phyloP scores from a whole-genome alignment of 768 basidiomycete genomes.

The Mycena leptocephala region DNA sequence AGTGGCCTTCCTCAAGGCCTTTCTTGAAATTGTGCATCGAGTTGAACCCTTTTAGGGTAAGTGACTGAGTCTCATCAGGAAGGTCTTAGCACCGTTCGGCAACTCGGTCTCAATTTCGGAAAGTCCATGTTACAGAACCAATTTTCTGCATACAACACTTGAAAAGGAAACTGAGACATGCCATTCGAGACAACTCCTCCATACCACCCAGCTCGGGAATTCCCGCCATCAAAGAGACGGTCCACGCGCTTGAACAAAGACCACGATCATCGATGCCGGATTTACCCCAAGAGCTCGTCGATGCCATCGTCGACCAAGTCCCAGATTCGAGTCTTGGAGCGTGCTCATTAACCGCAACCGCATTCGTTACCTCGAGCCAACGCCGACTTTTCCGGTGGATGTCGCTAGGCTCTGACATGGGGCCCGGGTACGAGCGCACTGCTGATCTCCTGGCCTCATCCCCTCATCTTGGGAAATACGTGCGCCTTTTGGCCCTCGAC shows the following conservation, averaged over 20 bases:
- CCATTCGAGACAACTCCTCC: too few species aligned
- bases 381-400: slow-evolving; percentile 12
- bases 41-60: too few species aligned
- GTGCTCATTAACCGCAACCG: not conserved
- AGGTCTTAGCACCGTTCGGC: too few species aligned
- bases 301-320: slow-evolving; percentile 6
- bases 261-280: not conserved
- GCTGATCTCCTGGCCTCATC: not conserved
- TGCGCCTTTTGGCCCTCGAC: not conserved
- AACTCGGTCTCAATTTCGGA: too few species aligned
- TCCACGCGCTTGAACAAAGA: not conserved
- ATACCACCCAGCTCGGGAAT: too few species aligned
- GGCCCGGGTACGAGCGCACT: not conserved
- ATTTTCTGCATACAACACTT: too few species aligned
- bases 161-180: too few species aligned
- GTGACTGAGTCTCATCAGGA: too few species aligned
- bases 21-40: too few species aligned
- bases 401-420: not conserved
- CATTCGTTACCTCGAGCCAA: slow-evolving; percentile 2
- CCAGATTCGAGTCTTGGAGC: not conserved
- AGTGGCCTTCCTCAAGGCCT: too few species aligned
- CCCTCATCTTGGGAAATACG: not conserved
- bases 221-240: not conserved
- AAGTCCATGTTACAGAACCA: too few species aligned
- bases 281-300: slow-evolving; percentile 9